Evolutionary conservation across 495 filamentous ascomycete genomes (phyloP).

Genomic region (Annulohypoxylon moriforme): DNA sequence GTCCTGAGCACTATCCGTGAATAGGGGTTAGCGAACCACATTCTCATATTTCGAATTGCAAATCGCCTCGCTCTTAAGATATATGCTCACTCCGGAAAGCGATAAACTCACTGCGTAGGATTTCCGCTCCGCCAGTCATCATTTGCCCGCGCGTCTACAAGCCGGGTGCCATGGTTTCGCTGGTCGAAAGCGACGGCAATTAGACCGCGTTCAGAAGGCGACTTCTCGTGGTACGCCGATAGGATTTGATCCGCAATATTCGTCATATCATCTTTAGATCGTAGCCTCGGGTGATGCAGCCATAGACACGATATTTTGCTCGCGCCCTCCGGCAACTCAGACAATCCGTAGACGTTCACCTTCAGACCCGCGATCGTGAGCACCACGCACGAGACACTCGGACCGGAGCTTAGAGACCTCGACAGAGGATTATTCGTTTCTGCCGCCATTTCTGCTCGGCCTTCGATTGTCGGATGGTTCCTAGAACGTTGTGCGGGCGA

Average conservation of each 20-base stretch:
- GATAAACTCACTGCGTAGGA: conserved; percentile 71
- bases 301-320: conserved; percentile 76
- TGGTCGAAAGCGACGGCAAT: conserved; percentile 89
- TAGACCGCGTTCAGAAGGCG: conserved; percentile 58
- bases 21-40: conserved; percentile 12
- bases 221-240: conserved; percentile 47
- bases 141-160: conserved; percentile 70
- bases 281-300: conserved; percentile 84
- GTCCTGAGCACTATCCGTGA: conserved; percentile 51
- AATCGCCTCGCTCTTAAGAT: conserved; percentile 49
- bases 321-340: conserved; percentile 69
- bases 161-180: conserved; percentile 84
- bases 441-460: conserved; percentile 30
- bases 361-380: conserved; percentile 80
- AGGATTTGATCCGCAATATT: conserved; percentile 54
- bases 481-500: background rate
- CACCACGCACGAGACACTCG: conserved; percentile 68
- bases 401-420: conserved; percentile 36
- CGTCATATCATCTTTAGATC: conserved; percentile 76
- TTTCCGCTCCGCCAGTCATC: conserved; percentile 85
- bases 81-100: background rate
- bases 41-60: conserved; percentile 19
- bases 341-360: conserved; percentile 80
- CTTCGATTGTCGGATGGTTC: background rate
- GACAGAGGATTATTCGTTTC: conserved; percentile 49